Base-by-base conservation (phyloP, 2,329 filamentous ascomycete genomes). In the Fulvia fulva region DNA sequence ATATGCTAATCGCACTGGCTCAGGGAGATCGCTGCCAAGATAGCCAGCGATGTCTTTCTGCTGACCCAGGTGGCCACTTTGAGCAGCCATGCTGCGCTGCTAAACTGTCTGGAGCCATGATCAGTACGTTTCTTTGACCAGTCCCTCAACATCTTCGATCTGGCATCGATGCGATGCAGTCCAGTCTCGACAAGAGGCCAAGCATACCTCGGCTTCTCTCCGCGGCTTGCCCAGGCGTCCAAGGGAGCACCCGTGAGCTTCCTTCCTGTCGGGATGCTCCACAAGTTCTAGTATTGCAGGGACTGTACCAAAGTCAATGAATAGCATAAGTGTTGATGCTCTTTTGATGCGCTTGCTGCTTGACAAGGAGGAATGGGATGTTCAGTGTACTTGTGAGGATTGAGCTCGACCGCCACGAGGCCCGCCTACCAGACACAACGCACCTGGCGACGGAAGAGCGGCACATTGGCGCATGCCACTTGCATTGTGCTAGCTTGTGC, bases 1-100 rank as follows among this genome's bases (percentile, higher is more conserved):
- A 32, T 63, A 70, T 25, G 75, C 72, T 16, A 72, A 64, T 7
- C 73, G 65, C 43, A 73, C 67, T 23, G 73, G 68, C 47, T 75
- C 72, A 57, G 56, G 57, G 12, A 63, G 32, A 41, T 63, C 59
- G 43, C 54, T 51, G 25, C 59, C 62, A 16, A 58, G 43, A 34
- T 56, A 52, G n/a, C 51, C 57, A 50, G 56, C 51, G n/a, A 49
- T 53, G 8, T 51, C 46, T 21, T 43, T 51, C 19, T 47, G 50
- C 8, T 26, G 21, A 26, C 51, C 45, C 16, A 28, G 44, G 5
- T 12, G 21, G 26, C 45, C 32, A 9, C 30, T 44, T n/a, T 25
- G 23, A 5, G 53, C 56, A 50, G 58, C 51, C 61, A 63, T 63
- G 46, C 53, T 61, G 60, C 26, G 5, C 14, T 14, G 1, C 9